phyloP scores from a whole-genome alignment of 192 early-diverging fungal genomes.

The Phlyctochytrium arcticum region DNA sequence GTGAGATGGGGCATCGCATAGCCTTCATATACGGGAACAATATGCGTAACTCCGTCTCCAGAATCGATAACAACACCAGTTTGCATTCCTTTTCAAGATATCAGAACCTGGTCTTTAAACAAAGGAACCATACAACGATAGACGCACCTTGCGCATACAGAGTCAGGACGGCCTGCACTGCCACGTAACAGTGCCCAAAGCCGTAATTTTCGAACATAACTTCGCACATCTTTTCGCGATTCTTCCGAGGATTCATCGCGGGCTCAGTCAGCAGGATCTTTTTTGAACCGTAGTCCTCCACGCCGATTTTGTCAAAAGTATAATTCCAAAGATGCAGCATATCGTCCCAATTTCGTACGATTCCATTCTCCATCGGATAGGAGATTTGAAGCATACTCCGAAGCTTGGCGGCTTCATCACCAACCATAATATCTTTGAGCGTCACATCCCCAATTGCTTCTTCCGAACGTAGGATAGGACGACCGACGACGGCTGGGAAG shows the following conservation, averaged over 20 bases:
- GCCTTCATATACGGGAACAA: conserved; percentile 98
- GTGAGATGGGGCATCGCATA: conserved; percentile 87
- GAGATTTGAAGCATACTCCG: conserved; percentile 88
- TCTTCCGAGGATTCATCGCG: conserved; percentile 89
- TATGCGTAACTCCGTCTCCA: conserved; percentile 98
- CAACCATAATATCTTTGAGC: conserved; percentile 96
- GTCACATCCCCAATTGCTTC: conserved; percentile 72
- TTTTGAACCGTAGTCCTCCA: conserved; percentile 76
- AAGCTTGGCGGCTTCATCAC: conserved; percentile 89
- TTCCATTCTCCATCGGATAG: conserved; percentile 99
- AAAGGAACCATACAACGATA: no score
- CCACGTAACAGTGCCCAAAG: conserved; percentile 88
- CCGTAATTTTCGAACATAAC: conserved; percentile 97
- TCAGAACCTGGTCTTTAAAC: no score
- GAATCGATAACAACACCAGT: conserved; percentile 98
- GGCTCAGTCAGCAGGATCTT: conserved; percentile 97
- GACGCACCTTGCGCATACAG: conserved; percentile 99
- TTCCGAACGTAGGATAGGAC: conserved; percentile 96
- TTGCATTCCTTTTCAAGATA: conserved; percentile 57
- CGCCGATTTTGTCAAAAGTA: conserved; percentile 90
- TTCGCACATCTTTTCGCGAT: conserved; percentile 89
- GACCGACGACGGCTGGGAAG: conserved; percentile 96
- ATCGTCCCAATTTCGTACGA: conserved; percentile 97
- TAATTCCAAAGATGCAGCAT: conserved; percentile 96
- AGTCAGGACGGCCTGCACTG: conserved; percentile 96